Evolutionary conservation across 805 yeast species (phyloP).

Genomic region (Candida odintsovae): DNA sequence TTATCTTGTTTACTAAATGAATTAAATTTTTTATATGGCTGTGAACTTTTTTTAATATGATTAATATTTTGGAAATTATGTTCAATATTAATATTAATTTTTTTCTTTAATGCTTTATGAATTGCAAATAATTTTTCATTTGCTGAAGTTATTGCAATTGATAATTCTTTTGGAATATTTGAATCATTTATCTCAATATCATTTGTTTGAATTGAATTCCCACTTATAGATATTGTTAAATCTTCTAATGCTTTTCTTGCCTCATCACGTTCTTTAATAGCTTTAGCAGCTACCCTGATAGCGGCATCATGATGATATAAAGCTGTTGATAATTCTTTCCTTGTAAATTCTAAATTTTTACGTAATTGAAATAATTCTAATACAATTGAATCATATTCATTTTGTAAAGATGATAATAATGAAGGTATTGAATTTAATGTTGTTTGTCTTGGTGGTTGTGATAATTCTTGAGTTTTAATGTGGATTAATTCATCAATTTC

Average conservation of each 20-base stretch:
- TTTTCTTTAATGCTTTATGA: constrained; percentile 19
- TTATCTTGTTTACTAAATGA: not conserved
- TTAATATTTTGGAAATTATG: constrained; percentile 5
- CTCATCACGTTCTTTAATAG: constrained; percentile 71
- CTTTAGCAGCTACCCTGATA: constrained; percentile 71
- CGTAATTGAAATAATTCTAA: constrained; percentile 73
- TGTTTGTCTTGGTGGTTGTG: constrained; percentile 36
- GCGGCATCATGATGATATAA: constrained; percentile 89
- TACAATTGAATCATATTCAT: constrained; percentile 86
- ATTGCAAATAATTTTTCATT: constrained; percentile 13
- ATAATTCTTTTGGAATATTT: constrained; percentile 7
- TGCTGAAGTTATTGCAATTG: constrained; percentile 8
- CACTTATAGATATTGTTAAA: constrained; percentile 38
- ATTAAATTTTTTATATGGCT: constrained; percentile 16
- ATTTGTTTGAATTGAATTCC: constrained; percentile 3
- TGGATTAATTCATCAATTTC: constrained; percentile 50
- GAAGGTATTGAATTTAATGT: constrained; percentile 69
- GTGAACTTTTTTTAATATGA: constrained; percentile 1
- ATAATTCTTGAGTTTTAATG: constrained; percentile 25
- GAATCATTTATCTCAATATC: constrained; percentile 4
- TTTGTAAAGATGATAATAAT: constrained; percentile 67
- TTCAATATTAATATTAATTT: constrained; percentile 13
- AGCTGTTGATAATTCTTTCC: constrained; percentile 71
- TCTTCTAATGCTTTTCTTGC: constrained; percentile 60
- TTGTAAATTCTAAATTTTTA: constrained; percentile 59